Percentiles rank a stretch among this genome's conserved stretches.
Evolutionary conservation across 495 filamentous ascomycete species (phyloP).

Genomic region (Cercophora newfieldiana): DNA sequence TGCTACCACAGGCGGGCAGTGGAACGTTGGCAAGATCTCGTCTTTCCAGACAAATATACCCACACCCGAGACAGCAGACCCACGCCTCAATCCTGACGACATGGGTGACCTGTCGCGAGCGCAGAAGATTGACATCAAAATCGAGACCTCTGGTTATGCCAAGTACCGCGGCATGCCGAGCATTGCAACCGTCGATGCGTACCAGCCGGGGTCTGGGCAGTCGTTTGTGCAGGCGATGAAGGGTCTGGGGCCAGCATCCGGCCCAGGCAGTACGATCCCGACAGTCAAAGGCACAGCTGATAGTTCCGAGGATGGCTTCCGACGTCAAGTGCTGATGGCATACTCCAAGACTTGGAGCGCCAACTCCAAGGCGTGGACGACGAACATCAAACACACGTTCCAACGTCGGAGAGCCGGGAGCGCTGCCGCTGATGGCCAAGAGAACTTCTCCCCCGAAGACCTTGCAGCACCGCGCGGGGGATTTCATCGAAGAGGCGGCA

Average conservation of each 20-base stretch:
- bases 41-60: conserved; percentile 48
- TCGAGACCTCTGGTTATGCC: conserved; percentile 50
- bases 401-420: conserved; percentile 32
- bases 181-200: conserved; percentile 33
- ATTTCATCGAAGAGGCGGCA: conserved; percentile 36
- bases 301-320: conserved; percentile 38
- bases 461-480: conserved; percentile 13
- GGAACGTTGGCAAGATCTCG: conserved; percentile 80
- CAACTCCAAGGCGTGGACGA: conserved; percentile 40
- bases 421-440: conserved; percentile 17
- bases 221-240: conserved; percentile 26
- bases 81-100: conserved; percentile 38
- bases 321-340: conserved; percentile 52
- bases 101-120: conserved; percentile 53
- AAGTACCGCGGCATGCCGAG: conserved; percentile 51
- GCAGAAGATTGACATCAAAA: conserved; percentile 45
- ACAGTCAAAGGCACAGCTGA: background rate
- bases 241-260: conserved; percentile 6
- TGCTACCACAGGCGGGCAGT: conserved; percentile 74
- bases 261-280: background rate
- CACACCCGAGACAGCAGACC: conserved; percentile 27
- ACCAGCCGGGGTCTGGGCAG: conserved; percentile 33
- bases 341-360: conserved; percentile 47
- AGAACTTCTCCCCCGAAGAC: conserved; percentile 20
- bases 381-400: conserved; percentile 43